phyloP scores from a whole-genome alignment of 192 early-diverging fungal species.

The Entomortierella beljakovae region DNA sequence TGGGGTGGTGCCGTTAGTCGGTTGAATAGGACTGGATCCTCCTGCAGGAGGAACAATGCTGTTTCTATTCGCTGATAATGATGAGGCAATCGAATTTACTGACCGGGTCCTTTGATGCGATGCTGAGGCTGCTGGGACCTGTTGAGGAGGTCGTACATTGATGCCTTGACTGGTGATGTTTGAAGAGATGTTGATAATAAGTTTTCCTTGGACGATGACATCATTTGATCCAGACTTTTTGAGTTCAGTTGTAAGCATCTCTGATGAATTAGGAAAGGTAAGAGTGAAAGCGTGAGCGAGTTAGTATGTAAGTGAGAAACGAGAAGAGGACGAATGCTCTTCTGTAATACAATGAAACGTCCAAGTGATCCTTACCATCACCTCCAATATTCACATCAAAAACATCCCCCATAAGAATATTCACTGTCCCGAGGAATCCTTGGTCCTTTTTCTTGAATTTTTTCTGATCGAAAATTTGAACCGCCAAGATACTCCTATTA shows the following conservation, averaged over 20 bases:
- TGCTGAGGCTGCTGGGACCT: too few species aligned
- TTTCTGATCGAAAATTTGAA: conserved; percentile 98
- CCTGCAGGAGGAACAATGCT: conserved; percentile 25
- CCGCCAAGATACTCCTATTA: conserved; percentile 83
- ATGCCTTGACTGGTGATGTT: conserved; percentile 59
- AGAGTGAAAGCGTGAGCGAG: too few species aligned
- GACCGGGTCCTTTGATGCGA: conserved; percentile 45
- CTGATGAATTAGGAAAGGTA: conserved; percentile 38
- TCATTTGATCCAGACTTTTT: conserved; percentile 88
- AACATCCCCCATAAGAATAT: conserved; percentile 84
- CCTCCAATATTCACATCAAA: conserved; percentile 83
- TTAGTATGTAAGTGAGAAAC: too few species aligned
- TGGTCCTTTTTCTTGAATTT: conserved; percentile 94
- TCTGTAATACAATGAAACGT: neutral
- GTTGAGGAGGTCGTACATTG: conserved; percentile 27
- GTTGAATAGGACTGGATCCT: neutral
- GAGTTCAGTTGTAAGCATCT: conserved; percentile 92
- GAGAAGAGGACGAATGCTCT: too few species aligned
- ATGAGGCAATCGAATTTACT: conserved; percentile 59
- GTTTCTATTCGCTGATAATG: conserved; percentile 55
- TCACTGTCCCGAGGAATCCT: conserved; percentile 93
- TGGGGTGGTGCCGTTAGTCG: conserved; percentile 2
- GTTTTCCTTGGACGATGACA: conserved; percentile 83
- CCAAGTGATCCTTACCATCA: conserved; percentile 57
- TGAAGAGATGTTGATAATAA: conserved; percentile 81